Conservation (phyloP, 83 land plant genomes). For the Thuja plicata region DNA sequence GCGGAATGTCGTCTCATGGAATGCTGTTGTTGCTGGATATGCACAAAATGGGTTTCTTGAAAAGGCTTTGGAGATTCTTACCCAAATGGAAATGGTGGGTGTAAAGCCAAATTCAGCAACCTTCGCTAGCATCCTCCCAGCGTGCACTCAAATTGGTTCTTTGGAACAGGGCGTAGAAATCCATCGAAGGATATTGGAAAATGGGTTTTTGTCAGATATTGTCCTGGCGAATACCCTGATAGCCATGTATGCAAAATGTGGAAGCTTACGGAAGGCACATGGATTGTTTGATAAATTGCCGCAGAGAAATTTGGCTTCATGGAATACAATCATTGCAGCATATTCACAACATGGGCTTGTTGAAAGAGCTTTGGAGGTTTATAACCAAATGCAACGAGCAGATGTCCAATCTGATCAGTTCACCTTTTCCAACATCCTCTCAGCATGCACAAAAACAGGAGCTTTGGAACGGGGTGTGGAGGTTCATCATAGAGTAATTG, state of each 20-base stretch:
- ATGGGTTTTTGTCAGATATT: conserved; percentile 25
- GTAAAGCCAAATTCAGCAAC: conserved; percentile 39
- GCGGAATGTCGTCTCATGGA: conserved; percentile 52
- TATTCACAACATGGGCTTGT: conserved; percentile 39
- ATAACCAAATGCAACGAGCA: conserved; percentile 38
- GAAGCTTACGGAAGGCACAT: conserved; percentile 26
- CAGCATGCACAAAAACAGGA: conserved; percentile 28
- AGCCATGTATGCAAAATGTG: conserved; percentile 65
- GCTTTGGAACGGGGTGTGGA: background rate
- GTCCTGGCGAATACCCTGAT: conserved; percentile 48
- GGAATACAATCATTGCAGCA: conserved; percentile 65
- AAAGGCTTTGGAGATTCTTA: conserved; percentile 40
- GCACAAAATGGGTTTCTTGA: conserved; percentile 44
- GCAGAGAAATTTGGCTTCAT: conserved; percentile 47
- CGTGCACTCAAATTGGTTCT: conserved; percentile 43
- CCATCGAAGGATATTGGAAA: conserved; percentile 41
- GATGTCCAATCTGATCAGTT: conserved; percentile 38
- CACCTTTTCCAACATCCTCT: conserved; percentile 48
- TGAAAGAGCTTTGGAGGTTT: conserved; percentile 30
- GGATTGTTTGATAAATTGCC: conserved; percentile 40
- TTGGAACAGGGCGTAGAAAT: conserved; percentile 33
- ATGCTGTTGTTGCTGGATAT: conserved; percentile 53
- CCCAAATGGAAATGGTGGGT: conserved; percentile 34
- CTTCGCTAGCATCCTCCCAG: conserved; percentile 45
- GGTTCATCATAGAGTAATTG: background rate